Percentiles rank a stretch among this genome's conserved stretches.
Evolutionary conservation across 768 basidiomycete genomes (phyloP).

Genomic region (Russula sp.): DNA sequence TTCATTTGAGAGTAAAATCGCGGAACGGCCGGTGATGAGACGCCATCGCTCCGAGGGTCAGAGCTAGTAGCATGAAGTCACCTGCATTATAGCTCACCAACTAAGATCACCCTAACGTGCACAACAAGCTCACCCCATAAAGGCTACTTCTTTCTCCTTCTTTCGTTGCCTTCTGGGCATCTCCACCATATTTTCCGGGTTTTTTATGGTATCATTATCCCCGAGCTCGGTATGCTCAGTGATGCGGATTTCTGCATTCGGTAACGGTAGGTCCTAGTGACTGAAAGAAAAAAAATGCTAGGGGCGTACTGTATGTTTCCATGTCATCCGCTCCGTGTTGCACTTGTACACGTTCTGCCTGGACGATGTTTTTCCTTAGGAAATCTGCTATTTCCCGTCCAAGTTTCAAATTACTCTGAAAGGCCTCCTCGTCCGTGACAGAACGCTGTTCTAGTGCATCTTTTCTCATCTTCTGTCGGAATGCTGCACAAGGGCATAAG

Average conservation of each 20-base stretch:
- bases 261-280: not conserved
- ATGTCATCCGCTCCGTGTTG: slow-evolving; percentile 31
- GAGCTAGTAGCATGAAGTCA: slow-evolving; percentile 25
- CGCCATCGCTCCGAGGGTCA: slow-evolving; percentile 14
- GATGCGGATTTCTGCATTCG: slow-evolving; percentile 55
- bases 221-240: slow-evolving; percentile 83
- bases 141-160: slow-evolving; percentile 9
- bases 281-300: not conserved
- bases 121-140: slow-evolving; percentile 14
- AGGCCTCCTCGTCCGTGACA: slow-evolving; percentile 41
- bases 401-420: slow-evolving; percentile 50
- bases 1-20: slow-evolving; percentile 66
- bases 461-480: slow-evolving; percentile 58
- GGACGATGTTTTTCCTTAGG: slow-evolving; percentile 79
- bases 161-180: slow-evolving; percentile 38
- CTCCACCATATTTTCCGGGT: slow-evolving; percentile 41
- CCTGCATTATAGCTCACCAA: slow-evolving; percentile 21
- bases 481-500: slow-evolving; percentile 43
- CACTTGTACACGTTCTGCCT: slow-evolving; percentile 50
- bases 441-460: slow-evolving; percentile 44
- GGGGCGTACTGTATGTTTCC: slow-evolving; percentile 54
- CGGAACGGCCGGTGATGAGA: slow-evolving; percentile 24
- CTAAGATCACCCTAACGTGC: not conserved
- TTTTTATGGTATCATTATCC: slow-evolving; percentile 74
- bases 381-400: slow-evolving; percentile 69